Evolutionary conservation across 208 protist species (phyloP).

Genomic region (Leishmania tropica): DNA sequence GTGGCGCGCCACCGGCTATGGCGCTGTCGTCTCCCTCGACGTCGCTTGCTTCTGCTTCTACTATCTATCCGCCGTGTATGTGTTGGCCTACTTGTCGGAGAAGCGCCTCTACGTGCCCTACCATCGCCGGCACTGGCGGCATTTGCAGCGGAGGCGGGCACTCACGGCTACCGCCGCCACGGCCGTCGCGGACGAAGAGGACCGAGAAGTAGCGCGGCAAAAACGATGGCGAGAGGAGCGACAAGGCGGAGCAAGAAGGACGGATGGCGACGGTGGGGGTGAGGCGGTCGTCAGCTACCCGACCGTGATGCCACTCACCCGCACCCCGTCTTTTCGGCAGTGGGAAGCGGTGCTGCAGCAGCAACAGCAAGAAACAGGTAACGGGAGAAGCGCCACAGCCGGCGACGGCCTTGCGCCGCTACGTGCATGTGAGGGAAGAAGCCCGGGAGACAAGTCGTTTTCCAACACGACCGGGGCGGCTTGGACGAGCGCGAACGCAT

Average conservation of each 20-base stretch:
- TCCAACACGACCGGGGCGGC: not conserved
- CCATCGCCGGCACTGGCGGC: constrained; percentile 35
- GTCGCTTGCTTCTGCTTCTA: constrained; percentile 41
- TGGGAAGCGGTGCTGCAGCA: constrained; percentile 5
- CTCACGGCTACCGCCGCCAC: not conserved
- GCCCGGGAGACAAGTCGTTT: not conserved
- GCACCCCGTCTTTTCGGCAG: constrained; percentile 28
- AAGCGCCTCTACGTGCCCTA: constrained; percentile 55
- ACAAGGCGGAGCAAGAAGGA: not conserved
- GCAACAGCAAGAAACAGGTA: not conserved
- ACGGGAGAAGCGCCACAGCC: not conserved
- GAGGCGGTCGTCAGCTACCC: not conserved
- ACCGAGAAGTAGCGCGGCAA: not conserved
- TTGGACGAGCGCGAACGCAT: not conserved
- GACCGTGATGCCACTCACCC: constrained; percentile 14
- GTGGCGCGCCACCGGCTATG: constrained; percentile 50
- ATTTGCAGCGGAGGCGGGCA: constrained; percentile 18
- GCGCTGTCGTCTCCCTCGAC: constrained; percentile 37
- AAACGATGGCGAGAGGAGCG: not conserved
- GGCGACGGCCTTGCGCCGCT: not conserved
- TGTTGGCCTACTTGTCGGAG: constrained; percentile 43
- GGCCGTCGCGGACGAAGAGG: not conserved
- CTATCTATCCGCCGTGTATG: constrained; percentile 35
- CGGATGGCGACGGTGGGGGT: not conserved
- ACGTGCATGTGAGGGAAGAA: not conserved